A percentile compares a stretch with the other conserved stretches of the same genome.
Conservation (phyloP, 331 rosid genomes). For the Acacia pycnantha region DNA sequence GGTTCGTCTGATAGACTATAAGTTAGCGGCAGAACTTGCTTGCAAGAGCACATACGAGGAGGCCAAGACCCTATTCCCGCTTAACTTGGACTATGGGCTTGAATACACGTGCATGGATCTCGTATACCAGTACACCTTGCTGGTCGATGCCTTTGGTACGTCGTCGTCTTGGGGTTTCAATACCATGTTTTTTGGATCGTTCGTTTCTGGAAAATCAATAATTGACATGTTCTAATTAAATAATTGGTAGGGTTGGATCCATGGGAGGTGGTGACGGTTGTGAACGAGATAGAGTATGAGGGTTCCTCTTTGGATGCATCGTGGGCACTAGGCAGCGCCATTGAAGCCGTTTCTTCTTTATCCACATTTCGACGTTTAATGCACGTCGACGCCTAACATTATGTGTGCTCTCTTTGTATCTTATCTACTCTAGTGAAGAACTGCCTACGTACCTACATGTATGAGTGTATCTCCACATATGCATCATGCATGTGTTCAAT, state of each 20-base stretch:
- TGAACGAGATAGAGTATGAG: conserved; percentile 46
- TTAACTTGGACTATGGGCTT: conserved; percentile 27
- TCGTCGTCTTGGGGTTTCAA: neutral
- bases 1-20: conserved; percentile 42
- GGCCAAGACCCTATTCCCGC: conserved; percentile 46
- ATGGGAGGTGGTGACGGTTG: conserved; percentile 62
- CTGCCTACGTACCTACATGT: neutral
- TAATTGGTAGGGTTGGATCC: conserved; percentile 58
- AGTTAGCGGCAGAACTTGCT: conserved; percentile 58
- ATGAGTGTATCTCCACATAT: neutral
- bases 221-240: too few relatives aligned
- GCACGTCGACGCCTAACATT: neutral
- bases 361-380: conserved; percentile 13
- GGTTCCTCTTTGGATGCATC: conserved; percentile 64
- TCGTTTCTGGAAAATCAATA: too few relatives aligned
- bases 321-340: conserved; percentile 92
- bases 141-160: conserved; percentile 80
- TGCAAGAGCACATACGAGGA: conserved; percentile 52
- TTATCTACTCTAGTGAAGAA: neutral
- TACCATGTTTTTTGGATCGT: neutral
- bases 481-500: neutral
- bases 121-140: conserved; percentile 61
- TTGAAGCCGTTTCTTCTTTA: conserved; percentile 68
- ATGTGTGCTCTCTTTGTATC: neutral
- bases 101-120: conserved; percentile 81